Conservation (phyloP, 2,329 filamentous ascomycete species). For the Coniochaeta sp. region DNA sequence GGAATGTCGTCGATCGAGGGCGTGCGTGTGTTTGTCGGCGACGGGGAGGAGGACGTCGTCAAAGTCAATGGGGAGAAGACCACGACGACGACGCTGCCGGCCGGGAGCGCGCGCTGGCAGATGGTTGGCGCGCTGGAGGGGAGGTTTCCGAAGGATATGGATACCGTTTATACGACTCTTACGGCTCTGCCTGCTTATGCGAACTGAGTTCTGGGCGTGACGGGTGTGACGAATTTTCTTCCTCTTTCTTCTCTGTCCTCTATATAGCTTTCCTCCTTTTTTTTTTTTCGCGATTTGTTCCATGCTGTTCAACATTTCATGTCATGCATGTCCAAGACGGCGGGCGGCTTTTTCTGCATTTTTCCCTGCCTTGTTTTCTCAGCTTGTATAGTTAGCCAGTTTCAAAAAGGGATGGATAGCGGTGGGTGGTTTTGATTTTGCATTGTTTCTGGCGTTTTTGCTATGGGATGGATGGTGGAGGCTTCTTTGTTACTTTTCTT, state of each 20-base stretch:
- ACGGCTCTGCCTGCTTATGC: neutral
- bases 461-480: too few relatives aligned
- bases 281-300: neutral
- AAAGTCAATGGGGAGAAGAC: constrained; percentile 2
- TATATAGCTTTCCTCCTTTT: neutral
- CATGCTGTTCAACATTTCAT: neutral
- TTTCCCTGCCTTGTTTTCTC: neutral
- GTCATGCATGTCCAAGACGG: neutral
- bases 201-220: neutral
- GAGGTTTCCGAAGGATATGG: constrained; percentile 16
- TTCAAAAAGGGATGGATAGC: neutral
- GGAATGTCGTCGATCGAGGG: constrained; percentile 7
- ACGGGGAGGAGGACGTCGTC: neutral
- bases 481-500: too few relatives aligned
- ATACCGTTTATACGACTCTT: constrained; percentile 11
- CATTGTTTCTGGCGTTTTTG: too few relatives aligned
- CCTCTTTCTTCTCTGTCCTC: neutral
- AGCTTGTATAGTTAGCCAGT: neutral
- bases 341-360: neutral
- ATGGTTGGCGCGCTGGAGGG: constrained; percentile 12
- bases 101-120: constrained; percentile 10
- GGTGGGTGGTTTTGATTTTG: neutral
- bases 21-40: constrained; percentile 7
- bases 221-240: neutral
- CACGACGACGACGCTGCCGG: neutral